A percentile compares a stretch with the other conserved stretches of the same genome.
Evolutionary conservation across 208 protist species (phyloP).

Genomic region (Acanthamoeba pearcei): DNA sequence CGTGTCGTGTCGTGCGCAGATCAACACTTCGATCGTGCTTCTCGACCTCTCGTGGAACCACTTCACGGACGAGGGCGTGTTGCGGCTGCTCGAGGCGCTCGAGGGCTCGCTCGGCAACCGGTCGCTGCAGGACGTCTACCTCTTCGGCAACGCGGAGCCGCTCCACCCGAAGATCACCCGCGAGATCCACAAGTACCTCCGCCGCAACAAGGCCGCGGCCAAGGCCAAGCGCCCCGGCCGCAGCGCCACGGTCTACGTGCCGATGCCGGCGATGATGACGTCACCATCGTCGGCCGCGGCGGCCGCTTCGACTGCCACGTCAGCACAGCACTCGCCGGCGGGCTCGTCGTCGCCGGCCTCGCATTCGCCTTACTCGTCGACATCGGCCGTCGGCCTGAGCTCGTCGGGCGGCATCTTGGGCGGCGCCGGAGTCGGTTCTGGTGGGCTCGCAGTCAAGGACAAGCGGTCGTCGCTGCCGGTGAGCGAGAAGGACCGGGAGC

Average conservation of each 20-base stretch:
- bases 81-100: neutral
- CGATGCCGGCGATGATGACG: neutral
- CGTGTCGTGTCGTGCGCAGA: too few relatives aligned
- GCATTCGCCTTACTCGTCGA: neutral
- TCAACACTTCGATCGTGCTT: neutral
- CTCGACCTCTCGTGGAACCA: conserved; percentile 33
- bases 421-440: neutral
- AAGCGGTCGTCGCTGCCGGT: too few relatives aligned
- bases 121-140: conserved; percentile 21
- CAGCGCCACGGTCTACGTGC: neutral
- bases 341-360: neutral
- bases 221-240: neutral
- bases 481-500: neutral
- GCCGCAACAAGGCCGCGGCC: neutral
- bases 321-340: too few relatives aligned
- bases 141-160: neutral
- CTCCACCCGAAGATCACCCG: neutral
- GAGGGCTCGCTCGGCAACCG: conserved; percentile 21
- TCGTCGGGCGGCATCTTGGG: too few relatives aligned
- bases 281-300: neutral
- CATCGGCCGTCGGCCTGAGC: neutral
- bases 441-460: neutral
- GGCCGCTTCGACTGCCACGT: too few relatives aligned
- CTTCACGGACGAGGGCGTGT: conserved; percentile 13
- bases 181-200: conserved; percentile 21